These are phyloP conservation scores for Melaleuca alternifolia DNA, from an alignment of 345 rosid species.

Conservation along the genomic window DNA sequence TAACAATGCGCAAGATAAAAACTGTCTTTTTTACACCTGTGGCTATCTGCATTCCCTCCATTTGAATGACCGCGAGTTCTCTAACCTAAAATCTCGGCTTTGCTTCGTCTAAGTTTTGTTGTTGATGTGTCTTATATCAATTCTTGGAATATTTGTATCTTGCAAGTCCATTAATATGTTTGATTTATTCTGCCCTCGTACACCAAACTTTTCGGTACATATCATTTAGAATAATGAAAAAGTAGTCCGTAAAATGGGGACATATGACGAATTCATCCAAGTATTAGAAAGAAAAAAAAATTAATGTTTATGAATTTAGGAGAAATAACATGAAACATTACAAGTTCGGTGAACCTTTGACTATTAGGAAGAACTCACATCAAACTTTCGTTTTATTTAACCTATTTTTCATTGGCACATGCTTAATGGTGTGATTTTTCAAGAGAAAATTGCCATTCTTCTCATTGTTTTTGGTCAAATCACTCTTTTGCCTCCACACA, in stretches of 20 bases:
- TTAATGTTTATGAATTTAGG: rapidly evolving
- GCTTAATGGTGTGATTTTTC: not conserved
- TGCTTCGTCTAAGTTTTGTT: not conserved
- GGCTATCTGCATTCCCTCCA: not conserved
- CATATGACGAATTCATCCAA: not conserved
- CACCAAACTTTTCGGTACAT: not conserved
- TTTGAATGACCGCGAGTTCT: not conserved
- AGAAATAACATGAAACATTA: not conserved
- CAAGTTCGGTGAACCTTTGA: too few relatives aligned
- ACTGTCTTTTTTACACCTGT: not conserved
- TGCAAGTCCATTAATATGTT: not conserved
- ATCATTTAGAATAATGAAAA: not conserved
- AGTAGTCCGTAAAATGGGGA: not conserved
- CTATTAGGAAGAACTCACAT: too few relatives aligned
- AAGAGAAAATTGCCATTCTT: not conserved
- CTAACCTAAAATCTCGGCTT: not conserved
- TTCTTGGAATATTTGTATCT: not conserved
- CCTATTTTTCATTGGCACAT: not conserved
- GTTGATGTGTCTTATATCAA: too few relatives aligned
- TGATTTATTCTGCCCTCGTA: not conserved
- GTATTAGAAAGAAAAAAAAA: not conserved
- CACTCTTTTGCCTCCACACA: not conserved
- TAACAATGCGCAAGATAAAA: too few relatives aligned
- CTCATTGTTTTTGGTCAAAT: not conserved
- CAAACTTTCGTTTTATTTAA: too few relatives aligned